Base-by-base conservation (phyloP, 2,329 filamentous ascomycete species). In the Sporothrix phasma region DNA sequence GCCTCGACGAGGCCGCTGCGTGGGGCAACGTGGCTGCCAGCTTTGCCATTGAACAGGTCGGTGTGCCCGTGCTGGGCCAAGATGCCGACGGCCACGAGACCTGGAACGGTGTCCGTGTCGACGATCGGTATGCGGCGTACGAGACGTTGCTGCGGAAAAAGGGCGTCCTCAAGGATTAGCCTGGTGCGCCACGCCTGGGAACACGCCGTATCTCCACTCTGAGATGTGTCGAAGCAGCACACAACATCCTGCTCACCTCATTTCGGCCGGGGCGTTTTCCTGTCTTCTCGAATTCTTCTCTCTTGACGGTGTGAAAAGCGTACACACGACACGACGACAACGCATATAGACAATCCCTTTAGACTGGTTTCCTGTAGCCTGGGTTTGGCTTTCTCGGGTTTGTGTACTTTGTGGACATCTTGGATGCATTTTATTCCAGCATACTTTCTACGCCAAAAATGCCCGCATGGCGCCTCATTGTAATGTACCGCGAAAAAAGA, bases 41-140 rank as follows among this genome's bases (percentile, higher is more conserved):
- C 71, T 94, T 96, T 74, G 90, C 90, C 17, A 96, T 99, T 70
- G 92, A 99, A 76, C 94, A 99, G 74, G 86, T 96, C 61, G 93
- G 94, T 0, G 84, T 95, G 73, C 93, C 93, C 0, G 73, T 73
- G 0, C 71, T 92, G 13, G 76, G 71, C 56, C 75, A 79, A 61
- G 75, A 79, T 61, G 75, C 73, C 8, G 68, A 77, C 3, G 80
- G 78, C 5, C 68, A 70, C 24, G 85, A 88, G 74, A 81, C 77
- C 19, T 88, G 86, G 85, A 88, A 88, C 70, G 83, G 81, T 1
- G 77, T 79, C 5, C 72, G 71, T 26, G 82, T 87, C 4, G 73
- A 79, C 5, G 76, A 81, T 22, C 77, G 86, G 61, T 72, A 87
- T 66, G 71, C 74, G 8, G 79, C 81, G 59, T 86, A 85, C 66